A percentile compares a stretch with the other conserved stretches of the same genome.
phyloP scores from a whole-genome alignment of 768 basidiomycete species.

The Suillus bovinus region DNA sequence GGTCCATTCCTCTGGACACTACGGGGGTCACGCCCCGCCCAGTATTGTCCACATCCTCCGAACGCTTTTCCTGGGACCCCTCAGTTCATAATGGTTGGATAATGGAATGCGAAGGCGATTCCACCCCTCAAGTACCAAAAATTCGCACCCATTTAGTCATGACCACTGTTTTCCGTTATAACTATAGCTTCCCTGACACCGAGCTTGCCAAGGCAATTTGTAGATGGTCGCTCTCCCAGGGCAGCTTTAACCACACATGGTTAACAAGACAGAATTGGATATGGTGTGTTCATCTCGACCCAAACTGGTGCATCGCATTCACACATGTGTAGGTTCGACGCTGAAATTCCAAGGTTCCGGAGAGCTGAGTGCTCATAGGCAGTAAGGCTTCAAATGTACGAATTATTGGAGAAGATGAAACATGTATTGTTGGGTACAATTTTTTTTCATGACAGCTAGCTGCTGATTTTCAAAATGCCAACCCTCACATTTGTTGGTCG shows the following conservation, averaged over 20 bases:
- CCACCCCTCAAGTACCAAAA: background rate
- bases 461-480: background rate
- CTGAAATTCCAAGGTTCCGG: slow-evolving; percentile 18
- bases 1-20: slow-evolving; percentile 32
- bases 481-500: background rate
- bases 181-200: slow-evolving; percentile 19
- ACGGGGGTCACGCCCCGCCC: slow-evolving; percentile 15
- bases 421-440: no score
- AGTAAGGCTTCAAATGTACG: background rate
- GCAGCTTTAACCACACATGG: background rate
- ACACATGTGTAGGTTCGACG: slow-evolving; percentile 20
- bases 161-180: slow-evolving; percentile 27
- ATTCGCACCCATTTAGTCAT: slow-evolving; percentile 9
- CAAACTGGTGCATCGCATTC: background rate
- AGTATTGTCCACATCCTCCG: slow-evolving; percentile 13
- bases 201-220: background rate
- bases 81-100: slow-evolving; percentile 23
- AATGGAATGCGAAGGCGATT: background rate
- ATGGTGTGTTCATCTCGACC: slow-evolving; percentile 16
- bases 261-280: slow-evolving; percentile 18
- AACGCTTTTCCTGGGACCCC: slow-evolving; percentile 17
- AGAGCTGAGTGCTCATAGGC: background rate
- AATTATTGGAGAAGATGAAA: background rate
- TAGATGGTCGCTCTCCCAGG: slow-evolving; percentile 14
- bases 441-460: background rate